These are phyloP conservation scores for Pseudozyma sp. DNA, from an alignment of 1,284 basidiomycete species.

Conservation along the genomic window DNA sequence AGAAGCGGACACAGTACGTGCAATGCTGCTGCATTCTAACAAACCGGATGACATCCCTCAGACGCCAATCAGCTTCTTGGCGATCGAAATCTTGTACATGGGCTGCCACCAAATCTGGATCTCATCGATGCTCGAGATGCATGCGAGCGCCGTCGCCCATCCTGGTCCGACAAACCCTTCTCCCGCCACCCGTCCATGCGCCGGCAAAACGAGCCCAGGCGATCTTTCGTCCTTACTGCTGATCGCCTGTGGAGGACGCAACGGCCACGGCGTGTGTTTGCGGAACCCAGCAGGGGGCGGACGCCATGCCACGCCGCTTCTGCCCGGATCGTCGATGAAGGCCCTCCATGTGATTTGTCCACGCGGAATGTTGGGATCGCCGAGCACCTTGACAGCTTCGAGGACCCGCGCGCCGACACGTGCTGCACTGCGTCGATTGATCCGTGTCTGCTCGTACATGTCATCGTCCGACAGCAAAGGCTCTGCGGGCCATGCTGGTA, in stretches of 20 bases:
- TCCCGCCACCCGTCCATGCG: slow-evolving; percentile 49
- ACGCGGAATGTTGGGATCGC: slow-evolving; percentile 56
- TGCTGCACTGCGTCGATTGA: slow-evolving; percentile 37
- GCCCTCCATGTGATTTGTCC: slow-evolving; percentile 54
- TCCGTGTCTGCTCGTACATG: slow-evolving; percentile 50
- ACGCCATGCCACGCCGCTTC: slow-evolving; percentile 42
- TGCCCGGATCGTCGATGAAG: slow-evolving; percentile 50
- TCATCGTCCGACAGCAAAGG: slow-evolving; percentile 40
- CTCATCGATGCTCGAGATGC: slow-evolving; percentile 46
- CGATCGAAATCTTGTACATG: slow-evolving; percentile 53
- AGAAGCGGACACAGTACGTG: no score
- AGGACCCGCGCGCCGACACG: slow-evolving; percentile 43
- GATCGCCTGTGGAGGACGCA: slow-evolving; percentile 22
- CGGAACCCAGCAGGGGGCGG: slow-evolving; percentile 34
- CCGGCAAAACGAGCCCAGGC: slow-evolving; percentile 46
- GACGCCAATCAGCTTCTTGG: slow-evolving; percentile 45
- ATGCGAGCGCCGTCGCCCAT: slow-evolving; percentile 47
- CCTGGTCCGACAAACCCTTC: slow-evolving; percentile 49
- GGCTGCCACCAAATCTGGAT: slow-evolving; percentile 59
- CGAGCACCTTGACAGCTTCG: slow-evolving; percentile 53
- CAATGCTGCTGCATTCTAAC: neutral
- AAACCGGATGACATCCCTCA: slow-evolving; percentile 1
- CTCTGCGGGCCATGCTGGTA: slow-evolving; percentile 44
- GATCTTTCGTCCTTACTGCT: slow-evolving; percentile 32
- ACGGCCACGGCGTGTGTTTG: slow-evolving; percentile 44